Conservation (phyloP, 1,284 basidiomycete genomes). For the Schizophyllum amplum region DNA sequence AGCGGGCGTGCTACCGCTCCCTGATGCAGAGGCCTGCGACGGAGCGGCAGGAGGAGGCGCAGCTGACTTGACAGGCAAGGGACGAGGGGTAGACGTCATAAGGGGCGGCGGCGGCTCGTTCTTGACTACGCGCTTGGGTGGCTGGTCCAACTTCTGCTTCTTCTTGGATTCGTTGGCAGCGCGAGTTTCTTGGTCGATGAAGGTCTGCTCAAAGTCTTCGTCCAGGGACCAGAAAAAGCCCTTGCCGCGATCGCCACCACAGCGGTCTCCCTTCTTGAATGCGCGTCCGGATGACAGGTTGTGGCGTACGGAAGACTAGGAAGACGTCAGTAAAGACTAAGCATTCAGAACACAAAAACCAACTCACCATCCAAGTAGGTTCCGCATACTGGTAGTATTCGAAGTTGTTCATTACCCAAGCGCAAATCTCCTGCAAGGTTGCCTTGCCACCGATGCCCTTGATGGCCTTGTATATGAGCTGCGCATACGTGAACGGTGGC, state of each 20-base stretch:
- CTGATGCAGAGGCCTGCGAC: neutral
- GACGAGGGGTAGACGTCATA: slow-evolving; percentile 51
- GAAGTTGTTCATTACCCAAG: slow-evolving; percentile 83
- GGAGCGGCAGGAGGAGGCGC: neutral
- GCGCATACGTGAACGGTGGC: slow-evolving; percentile 70
- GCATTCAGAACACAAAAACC: slow-evolving; percentile 8
- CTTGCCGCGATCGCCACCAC: slow-evolving; percentile 80
- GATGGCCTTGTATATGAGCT: slow-evolving; percentile 74
- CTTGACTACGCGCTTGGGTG: slow-evolving; percentile 59
- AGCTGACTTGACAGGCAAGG: slow-evolving; percentile 18
- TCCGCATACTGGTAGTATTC: slow-evolving; percentile 85
- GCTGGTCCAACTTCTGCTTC: slow-evolving; percentile 53
- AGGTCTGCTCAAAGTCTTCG: slow-evolving; percentile 55
- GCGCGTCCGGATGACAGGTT: slow-evolving; percentile 85
- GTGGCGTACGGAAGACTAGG: slow-evolving; percentile 84
- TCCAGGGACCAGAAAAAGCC: slow-evolving; percentile 88
- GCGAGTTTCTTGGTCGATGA: slow-evolving; percentile 62
- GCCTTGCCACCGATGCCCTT: slow-evolving; percentile 76
- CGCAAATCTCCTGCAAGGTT: slow-evolving; percentile 86
- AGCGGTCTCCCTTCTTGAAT: slow-evolving; percentile 80
- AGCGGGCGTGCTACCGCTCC: neutral
- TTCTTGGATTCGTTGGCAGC: slow-evolving; percentile 28
- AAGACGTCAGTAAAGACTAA: slow-evolving; percentile 11
- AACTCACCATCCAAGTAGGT: slow-evolving; percentile 80
- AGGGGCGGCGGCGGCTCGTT: slow-evolving; percentile 57